Conservation (phyloP, 1,139 yeast genomes). For the Wickerhamiella infanticola region DNA sequence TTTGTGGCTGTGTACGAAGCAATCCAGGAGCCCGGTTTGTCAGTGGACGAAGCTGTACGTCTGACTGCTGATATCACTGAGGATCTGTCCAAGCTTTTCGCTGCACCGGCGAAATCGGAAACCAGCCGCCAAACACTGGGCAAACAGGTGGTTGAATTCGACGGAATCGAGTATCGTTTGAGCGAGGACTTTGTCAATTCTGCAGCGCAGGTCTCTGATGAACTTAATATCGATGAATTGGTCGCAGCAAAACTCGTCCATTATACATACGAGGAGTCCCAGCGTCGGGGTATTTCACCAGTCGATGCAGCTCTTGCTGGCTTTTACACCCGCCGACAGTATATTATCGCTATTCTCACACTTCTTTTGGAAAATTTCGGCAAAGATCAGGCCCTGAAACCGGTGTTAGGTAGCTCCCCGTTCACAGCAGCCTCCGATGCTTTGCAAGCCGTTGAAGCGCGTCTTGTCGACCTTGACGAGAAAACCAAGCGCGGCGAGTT, state of each 20-base stretch:
- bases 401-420: conserved; percentile 3
- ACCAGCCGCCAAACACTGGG: conserved; percentile 40
- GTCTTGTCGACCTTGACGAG: conserved; percentile 42
- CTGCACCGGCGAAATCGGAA: conserved; percentile 39
- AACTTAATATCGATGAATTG: conserved; percentile 52
- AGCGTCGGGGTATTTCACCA: conserved; percentile 38
- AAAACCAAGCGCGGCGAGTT: conserved; percentile 51
- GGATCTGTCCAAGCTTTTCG: conserved; percentile 37
- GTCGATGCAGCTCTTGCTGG: conserved; percentile 58
- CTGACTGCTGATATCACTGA: conserved; percentile 17
- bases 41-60: conserved; percentile 12
- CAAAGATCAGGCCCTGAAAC: background rate
- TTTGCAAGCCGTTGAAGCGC: conserved; percentile 41
- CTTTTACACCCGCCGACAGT: conserved; percentile 53
- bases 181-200: conserved; percentile 38
- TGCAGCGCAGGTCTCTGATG: conserved; percentile 42
- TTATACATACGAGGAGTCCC: conserved; percentile 30
- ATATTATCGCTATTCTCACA: conserved; percentile 53
- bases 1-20: conserved; percentile 20
- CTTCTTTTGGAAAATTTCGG: background rate
- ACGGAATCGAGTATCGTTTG: conserved; percentile 33
- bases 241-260: conserved; percentile 44
- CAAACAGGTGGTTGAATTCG: conserved; percentile 30
- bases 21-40: conserved; percentile 15
- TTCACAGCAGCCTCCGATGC: conserved; percentile 27